Conservation (phyloP, 2,329 filamentous ascomycete genomes). For the Neopestalotiopsis rosae region DNA sequence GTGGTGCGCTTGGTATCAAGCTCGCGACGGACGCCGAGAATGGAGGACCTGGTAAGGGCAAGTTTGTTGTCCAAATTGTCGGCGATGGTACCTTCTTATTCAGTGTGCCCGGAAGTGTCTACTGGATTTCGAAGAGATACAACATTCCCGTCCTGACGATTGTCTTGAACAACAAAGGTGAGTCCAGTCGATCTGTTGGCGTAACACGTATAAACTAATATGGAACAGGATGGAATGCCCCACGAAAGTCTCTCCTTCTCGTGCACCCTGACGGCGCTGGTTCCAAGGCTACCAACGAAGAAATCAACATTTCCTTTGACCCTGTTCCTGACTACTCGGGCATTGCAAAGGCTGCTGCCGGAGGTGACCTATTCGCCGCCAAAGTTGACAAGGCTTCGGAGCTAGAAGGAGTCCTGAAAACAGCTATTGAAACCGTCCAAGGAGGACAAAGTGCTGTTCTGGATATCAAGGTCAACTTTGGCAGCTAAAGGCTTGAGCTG, state of each 20-base stretch:
- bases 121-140: slow-evolving; percentile 62
- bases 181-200: slow-evolving; percentile 19
- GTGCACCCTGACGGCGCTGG: slow-evolving; percentile 64
- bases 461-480: slow-evolving; percentile 55
- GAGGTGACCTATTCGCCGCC: slow-evolving; percentile 57
- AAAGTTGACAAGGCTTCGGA: slow-evolving; percentile 51
- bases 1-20: slow-evolving; percentile 56
- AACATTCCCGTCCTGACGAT: slow-evolving; percentile 60
- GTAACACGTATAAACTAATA: background rate
- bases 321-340: slow-evolving; percentile 64
- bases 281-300: slow-evolving; percentile 61
- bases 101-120: slow-evolving; percentile 57
- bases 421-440: slow-evolving; percentile 57
- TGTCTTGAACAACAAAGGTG: slow-evolving; percentile 62
- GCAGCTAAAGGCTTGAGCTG: slow-evolving; percentile 39
- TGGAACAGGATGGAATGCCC: slow-evolving; percentile 61
- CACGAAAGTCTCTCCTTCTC: slow-evolving; percentile 59
- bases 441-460: slow-evolving; percentile 57
- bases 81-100: slow-evolving; percentile 64
- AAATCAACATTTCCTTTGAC: slow-evolving; percentile 66
- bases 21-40: slow-evolving; percentile 46
- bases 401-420: slow-evolving; percentile 51
- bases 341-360: slow-evolving; percentile 65
- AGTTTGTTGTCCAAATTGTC: slow-evolving; percentile 60
- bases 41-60: slow-evolving; percentile 49